These are phyloP conservation scores for Herpetomonas samuelpessoai DNA, from an alignment of 208 protist species.

Conservation along the genomic window DNA sequence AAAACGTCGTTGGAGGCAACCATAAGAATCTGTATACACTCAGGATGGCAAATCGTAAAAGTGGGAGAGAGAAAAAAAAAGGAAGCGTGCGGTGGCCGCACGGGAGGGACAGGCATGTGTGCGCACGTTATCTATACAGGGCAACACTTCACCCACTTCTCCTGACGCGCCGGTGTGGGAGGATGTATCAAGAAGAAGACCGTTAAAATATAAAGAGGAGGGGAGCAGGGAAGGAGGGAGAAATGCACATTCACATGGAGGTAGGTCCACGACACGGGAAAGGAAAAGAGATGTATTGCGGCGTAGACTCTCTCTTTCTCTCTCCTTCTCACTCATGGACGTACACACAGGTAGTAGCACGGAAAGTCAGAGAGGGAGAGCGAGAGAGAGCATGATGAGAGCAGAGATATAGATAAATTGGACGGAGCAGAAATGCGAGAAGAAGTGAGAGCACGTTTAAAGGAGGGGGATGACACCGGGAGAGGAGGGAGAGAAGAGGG, in stretches of 20 bases:
- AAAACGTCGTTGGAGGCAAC: constrained; percentile 3
- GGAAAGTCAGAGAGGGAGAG: constrained; percentile 3
- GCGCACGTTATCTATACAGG: no score
- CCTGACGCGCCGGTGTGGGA: no score
- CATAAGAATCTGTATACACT: constrained; percentile 15
- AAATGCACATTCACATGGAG: no score
- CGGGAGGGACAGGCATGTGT: no score
- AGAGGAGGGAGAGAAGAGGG: no score
- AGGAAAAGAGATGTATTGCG: neutral
- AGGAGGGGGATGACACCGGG: no score
- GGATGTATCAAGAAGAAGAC: no score
- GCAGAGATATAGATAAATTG: constrained; percentile 2
- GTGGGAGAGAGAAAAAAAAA: constrained; percentile 9
- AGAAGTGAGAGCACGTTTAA: neutral
- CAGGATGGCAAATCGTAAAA: neutral
- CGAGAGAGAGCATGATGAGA: constrained; percentile 1
- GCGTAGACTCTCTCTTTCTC: constrained; percentile 1
- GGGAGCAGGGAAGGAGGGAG: neutral
- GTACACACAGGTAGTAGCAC: constrained; percentile 1
- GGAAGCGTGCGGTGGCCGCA: no score
- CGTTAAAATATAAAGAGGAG: neutral
- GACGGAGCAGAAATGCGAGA: constrained; percentile 2
- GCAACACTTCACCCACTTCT: no score
- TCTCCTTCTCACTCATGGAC: neutral
- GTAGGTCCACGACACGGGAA: no score